Base-by-base conservation (phyloP, 2,329 filamentous ascomycete genomes). In the Sporothrix inflata region DNA sequence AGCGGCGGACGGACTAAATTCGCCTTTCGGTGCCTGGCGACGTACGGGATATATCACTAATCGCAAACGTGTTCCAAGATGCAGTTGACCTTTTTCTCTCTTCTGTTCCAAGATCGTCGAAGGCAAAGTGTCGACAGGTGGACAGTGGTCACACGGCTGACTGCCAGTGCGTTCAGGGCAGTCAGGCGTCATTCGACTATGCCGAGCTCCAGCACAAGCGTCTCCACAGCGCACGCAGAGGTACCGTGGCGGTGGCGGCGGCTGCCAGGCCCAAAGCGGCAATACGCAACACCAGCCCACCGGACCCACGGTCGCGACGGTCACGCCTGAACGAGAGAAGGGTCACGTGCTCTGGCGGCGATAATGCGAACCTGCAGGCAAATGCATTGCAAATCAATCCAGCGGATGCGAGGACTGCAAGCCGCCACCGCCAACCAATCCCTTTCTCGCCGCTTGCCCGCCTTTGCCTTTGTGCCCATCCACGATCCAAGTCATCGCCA, bases 381-480 rank as follows among this genome's bases (percentile, higher is more conserved):
- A 40, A 34, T 34, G 40, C 24, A 47, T 65, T 65, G 61, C 21
- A 65, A 65, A 65, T 65, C 38, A 47, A 9, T 21, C 60, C 63
- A 66, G 16, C 63, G 40, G 6, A 19, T 34, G 57, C 38, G 6
- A 34, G 34, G 30, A 38, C 55, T 24, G 27, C n/a, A 71, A 66
- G 12, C 57, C 70, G 66, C 49, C 66, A 69, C 66, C 34, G 45
- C 63, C 65, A 57, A 66, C 65, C 71, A 68, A 61, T 72, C 66
- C 65, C 67, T 60, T 60, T 65, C 30, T 51, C 61, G 40, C 40
- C 70, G 51, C 51, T 34, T 55, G 12, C 21, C 19, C 42, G 49
- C 69, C 57, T 70, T 51, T 51, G 69, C n/a, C 60, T 42, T 71
- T 71, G 42, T 71, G 69, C 69, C 47, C 69, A 57, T 71, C 49